A percentile compares a stretch with the other conserved stretches of the same genome.
Conservation (phyloP, 106 monocot species). For the Chionographis japonica region DNA sequence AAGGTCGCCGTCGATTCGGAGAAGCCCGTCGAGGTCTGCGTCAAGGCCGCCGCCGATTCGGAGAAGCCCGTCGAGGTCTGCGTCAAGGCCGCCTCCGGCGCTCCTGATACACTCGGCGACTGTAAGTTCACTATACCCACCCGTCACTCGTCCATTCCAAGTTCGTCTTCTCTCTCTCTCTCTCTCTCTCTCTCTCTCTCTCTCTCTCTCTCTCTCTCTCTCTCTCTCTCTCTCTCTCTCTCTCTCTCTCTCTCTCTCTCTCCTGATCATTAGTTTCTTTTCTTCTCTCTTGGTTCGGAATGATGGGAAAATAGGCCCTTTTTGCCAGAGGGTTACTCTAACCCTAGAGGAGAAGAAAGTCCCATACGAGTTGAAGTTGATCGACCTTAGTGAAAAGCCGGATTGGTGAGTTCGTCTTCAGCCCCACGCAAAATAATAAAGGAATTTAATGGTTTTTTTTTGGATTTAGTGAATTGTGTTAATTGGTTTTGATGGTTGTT, state of each 20-base stretch:
- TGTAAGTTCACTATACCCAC: constrained; percentile 18
- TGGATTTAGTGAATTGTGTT: constrained; percentile 2
- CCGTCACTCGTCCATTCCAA: no score
- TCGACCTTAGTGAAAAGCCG: constrained; percentile 70
- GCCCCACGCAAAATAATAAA: background rate
- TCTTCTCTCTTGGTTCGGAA: background rate
- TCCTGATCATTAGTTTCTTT: background rate
- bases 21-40: background rate
- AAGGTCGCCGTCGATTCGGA: background rate
- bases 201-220: background rate
- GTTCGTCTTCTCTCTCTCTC: background rate
- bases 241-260: background rate
- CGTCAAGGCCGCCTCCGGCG: constrained; percentile 44
- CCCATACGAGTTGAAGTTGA: constrained; percentile 61
- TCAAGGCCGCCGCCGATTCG: constrained; percentile 7
- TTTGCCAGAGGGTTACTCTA: constrained; percentile 73
- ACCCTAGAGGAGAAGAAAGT: constrained; percentile 95
- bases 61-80: constrained; percentile 39
- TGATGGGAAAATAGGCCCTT: constrained; percentile 44
- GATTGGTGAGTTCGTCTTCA: constrained; percentile 47
- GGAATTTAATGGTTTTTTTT: background rate
- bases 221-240: background rate
- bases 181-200: background rate
- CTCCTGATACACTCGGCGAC: constrained; percentile 40
- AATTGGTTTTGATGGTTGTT: background rate